Evolutionary conservation across 2,329 filamentous ascomycete species (phyloP), one percentile per base, ranked within the genome.

Genomic region (Corynespora cassiicola): DNA sequence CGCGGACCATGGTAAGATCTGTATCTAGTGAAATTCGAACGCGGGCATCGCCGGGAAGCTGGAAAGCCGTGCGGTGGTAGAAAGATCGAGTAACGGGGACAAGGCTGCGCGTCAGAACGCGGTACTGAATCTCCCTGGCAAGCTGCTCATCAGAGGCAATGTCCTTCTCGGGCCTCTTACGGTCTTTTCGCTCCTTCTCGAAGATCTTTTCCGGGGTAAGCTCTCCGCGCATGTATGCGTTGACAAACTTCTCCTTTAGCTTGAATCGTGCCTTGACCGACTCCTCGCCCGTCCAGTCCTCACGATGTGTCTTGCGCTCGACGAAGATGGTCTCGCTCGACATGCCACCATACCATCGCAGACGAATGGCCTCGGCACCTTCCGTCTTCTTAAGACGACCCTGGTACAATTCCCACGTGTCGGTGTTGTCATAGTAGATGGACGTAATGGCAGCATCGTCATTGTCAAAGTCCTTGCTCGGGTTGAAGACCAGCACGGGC

Each of bases 271-370:
- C 92, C 75, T 99, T 99, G 72, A 99, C 94, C 2, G 92, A 97
- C 74, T 97, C 96, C 69, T 99, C 94, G 42, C 94, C 94, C 0
- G 94, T 99, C 94, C 94, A 99, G 68, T 99, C 94, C 70, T 99
- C 94, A 24, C 94, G 86, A 74, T 99, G 94, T 1, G 94, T 99
- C 74, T 99, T 99, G 47, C 94, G 84, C 75, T 99, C 94, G 16
- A 99, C 87, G 61, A 97, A 99, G 40, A 97, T 95, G 37, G 89
- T 94, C 63, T 97, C 91, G 36, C 78, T 90, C 58, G 94, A 84
- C 92, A 99, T 96, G 26, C 89, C 90, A 44, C 94, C 94, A 63
- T 99, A 99, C 94, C 94, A 99, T 52, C 94, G 83, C 44, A 99
- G 78, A 63, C 94, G 90, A 54, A 97, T 95, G 5, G 94, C 94